Percentiles rank a stretch among this genome's conserved stretches.
phyloP scores from a whole-genome alignment of 192 early-diverging fungal species.

The Rhizoclosmatium sp. region DNA sequence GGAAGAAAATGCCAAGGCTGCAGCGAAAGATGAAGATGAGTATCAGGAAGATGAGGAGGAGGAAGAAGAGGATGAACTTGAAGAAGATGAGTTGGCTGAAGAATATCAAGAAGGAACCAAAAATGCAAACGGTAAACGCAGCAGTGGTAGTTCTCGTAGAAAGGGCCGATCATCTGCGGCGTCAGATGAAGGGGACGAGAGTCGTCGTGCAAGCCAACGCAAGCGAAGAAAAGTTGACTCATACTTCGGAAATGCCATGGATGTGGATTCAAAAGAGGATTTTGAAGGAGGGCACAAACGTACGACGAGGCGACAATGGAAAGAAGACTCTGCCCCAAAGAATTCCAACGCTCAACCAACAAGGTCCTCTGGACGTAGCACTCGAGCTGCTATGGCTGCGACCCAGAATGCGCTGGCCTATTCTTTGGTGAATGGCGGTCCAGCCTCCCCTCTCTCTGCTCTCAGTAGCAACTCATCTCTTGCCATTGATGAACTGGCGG shows the following conservation, averaged over 20 bases:
- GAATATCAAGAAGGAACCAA: neutral
- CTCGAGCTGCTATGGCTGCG: conserved; percentile 20
- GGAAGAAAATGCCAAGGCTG: conserved; percentile 8
- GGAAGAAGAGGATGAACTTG: conserved; percentile 8
- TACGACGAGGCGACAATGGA: conserved; percentile 6
- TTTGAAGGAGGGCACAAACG: conserved; percentile 6
- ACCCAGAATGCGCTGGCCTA: conserved; percentile 7
- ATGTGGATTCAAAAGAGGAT: neutral
- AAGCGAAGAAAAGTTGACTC: conserved; percentile 32
- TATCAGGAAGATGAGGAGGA: conserved; percentile 18
- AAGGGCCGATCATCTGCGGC: neutral
- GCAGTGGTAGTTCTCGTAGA: neutral
- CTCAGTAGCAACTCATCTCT: neutral
- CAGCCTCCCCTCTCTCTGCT: conserved; percentile 6
- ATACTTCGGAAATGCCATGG: conserved; percentile 9
- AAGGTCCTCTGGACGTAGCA: neutral
- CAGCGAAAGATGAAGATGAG: conserved; percentile 7
- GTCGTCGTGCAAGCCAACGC: conserved; percentile 37
- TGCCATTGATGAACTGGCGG: neutral
- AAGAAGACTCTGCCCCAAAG: neutral
- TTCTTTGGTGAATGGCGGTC: neutral
- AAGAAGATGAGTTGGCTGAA: neutral
- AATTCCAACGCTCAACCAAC: neutral
- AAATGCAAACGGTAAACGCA: neutral
- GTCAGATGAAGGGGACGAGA: conserved; percentile 28